Evolutionary conservation across 371 early-diverging fungal species (phyloP).

Genomic region (Apophysomyces sp.): DNA sequence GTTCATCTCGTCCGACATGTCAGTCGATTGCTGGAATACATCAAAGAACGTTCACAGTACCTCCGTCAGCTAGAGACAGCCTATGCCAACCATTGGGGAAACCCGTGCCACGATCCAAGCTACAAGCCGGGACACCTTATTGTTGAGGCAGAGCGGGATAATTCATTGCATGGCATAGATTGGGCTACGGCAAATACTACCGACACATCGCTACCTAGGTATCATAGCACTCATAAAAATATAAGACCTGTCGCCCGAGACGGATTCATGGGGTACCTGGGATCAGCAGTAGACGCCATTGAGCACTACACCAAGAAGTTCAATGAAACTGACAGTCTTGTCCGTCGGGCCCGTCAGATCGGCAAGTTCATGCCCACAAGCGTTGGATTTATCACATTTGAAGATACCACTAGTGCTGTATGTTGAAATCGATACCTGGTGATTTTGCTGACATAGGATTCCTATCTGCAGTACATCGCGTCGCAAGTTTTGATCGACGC

Average conservation of each 20-base stretch:
- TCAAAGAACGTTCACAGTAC: conserved; percentile 44
- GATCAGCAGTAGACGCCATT: conserved; percentile 67
- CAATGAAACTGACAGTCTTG: conserved; percentile 58
- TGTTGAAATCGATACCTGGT: conserved; percentile 6
- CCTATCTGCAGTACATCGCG: conserved; percentile 45
- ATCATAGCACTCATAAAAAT: not conserved
- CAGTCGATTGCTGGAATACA: conserved; percentile 40
- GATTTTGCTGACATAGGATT: not conserved
- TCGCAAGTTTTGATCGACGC: conserved; percentile 60
- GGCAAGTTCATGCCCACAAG: conserved; percentile 60
- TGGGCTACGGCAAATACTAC: conserved; percentile 6
- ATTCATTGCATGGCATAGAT: conserved; percentile 11
- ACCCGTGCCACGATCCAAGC: conserved; percentile 41
- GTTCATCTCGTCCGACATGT: conserved; percentile 62
- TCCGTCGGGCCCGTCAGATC: conserved; percentile 54
- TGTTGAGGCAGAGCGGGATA: conserved; percentile 27
- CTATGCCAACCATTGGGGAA: conserved; percentile 46
- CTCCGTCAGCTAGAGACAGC: conserved; percentile 42
- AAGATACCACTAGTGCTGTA: conserved; percentile 65
- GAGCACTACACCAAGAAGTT: conserved; percentile 66
- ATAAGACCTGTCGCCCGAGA: conserved; percentile 25
- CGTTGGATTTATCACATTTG: conserved; percentile 82
- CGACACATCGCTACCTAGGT: conserved; percentile 11
- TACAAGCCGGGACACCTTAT: conserved; percentile 41
- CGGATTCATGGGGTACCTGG: conserved; percentile 37